Evolutionary conservation across 768 basidiomycete genomes (phyloP).

Genomic region (Kwoniella dejecticola): DNA sequence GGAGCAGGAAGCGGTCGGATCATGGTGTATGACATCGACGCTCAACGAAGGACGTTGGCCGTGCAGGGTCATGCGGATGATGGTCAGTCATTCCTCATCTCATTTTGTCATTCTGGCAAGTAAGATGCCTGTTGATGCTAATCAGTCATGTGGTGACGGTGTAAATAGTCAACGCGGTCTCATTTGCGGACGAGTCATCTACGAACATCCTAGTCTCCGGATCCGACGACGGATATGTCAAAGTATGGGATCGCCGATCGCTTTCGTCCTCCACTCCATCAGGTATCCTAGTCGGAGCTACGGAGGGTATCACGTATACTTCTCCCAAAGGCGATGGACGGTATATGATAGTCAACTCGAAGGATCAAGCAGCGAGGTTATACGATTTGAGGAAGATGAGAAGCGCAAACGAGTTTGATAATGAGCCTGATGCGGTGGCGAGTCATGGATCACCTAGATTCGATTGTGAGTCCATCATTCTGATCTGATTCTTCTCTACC

Average conservation of each 20-base stretch:
- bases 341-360: conserved; percentile 92
- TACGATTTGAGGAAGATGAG: conserved; percentile 97
- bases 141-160: too few species aligned
- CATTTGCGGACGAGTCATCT: conserved; percentile 89
- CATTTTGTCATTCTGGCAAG: not conserved
- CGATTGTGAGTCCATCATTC: conserved; percentile 74
- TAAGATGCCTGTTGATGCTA: too few species aligned
- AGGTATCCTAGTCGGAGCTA: conserved; percentile 91
- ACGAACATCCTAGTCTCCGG: conserved; percentile 94
- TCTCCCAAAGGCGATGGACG: conserved; percentile 95
- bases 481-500: too few species aligned
- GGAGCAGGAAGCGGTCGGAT: conserved; percentile 63
- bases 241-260: conserved; percentile 78
- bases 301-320: conserved; percentile 89
- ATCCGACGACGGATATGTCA: conserved; percentile 90
- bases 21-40: conserved; percentile 86
- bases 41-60: conserved; percentile 74
- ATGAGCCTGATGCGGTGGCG: conserved; percentile 57
- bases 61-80: conserved; percentile 87
- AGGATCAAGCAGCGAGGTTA: conserved; percentile 85
- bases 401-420: conserved; percentile 68
- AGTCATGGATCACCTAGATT: conserved; percentile 62
- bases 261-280: conserved; percentile 70
- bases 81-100: conserved; percentile 33
- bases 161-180: conserved; percentile 84